These are phyloP conservation scores for Sclerotiophoma versabilis DNA, from an alignment of 2,329 filamentous ascomycete species.

Conservation along the genomic window DNA sequence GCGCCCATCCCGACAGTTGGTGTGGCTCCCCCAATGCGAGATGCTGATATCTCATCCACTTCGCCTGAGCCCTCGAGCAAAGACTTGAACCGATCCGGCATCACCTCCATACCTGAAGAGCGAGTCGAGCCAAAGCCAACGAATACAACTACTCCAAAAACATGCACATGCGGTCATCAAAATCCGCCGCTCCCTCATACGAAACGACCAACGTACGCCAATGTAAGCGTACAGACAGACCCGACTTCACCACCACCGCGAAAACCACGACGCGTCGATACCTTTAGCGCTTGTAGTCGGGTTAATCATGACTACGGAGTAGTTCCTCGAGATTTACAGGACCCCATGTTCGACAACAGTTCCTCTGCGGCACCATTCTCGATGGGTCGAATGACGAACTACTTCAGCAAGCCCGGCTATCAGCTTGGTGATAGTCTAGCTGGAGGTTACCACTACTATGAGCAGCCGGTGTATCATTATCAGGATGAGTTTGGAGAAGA, in stretches of 20 bases:
- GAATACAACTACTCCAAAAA: background rate
- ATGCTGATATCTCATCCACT: background rate
- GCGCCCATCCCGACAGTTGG: background rate
- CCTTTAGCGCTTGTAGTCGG: conserved; percentile 10
- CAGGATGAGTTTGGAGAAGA: conserved; percentile 27
- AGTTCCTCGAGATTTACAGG: conserved; percentile 23
- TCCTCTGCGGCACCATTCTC: conserved; percentile 26
- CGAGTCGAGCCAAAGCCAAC: background rate
- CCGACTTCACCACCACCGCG: conserved; percentile 13
- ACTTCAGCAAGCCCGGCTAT: conserved; percentile 44
- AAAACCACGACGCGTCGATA: conserved; percentile 24
- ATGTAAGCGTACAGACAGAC: conserved; percentile 37
- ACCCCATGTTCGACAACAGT: conserved; percentile 22
- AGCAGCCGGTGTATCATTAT: conserved; percentile 22
- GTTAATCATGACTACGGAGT: conserved; percentile 17
- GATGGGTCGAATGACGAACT: conserved; percentile 44
- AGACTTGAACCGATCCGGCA: background rate
- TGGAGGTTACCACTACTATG: conserved; percentile 29
- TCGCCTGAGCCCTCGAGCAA: background rate
- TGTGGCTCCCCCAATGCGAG: background rate
- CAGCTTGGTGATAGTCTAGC: conserved; percentile 42
- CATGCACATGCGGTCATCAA: conserved; percentile 25
- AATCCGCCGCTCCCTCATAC: background rate
- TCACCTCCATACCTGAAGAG: background rate
- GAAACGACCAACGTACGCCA: conserved; percentile 22